Evolutionary conservation across 768 basidiomycete genomes (phyloP).

Genomic region (Leccinum uliginosum): DNA sequence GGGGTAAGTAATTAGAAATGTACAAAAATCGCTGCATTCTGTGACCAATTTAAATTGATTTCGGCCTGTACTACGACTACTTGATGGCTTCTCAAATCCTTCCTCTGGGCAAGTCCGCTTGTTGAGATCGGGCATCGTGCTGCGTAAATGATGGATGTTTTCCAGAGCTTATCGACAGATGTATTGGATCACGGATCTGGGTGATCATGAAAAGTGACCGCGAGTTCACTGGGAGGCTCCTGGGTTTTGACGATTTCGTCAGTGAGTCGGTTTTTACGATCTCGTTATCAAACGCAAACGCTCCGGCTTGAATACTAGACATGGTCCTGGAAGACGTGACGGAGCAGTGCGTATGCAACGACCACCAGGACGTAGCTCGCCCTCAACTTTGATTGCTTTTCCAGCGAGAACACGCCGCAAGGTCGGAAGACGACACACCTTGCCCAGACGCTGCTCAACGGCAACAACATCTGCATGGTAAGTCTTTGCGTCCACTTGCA

Average conservation of each 20-base stretch:
- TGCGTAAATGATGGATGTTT: not conserved
- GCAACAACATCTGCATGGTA: constrained; percentile 97
- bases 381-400: not conserved
- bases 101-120: constrained; percentile 62
- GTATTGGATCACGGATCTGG: constrained; percentile 96
- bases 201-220: constrained; percentile 98
- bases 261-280: constrained; percentile 59
- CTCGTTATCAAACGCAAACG: not conserved
- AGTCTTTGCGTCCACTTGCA: constrained; percentile 20
- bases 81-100: constrained; percentile 90
- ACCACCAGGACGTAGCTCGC: not conserved
- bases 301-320: constrained; percentile 42
- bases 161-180: constrained; percentile 91
- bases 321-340: constrained; percentile 96
- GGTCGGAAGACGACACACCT: constrained; percentile 78
- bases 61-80: constrained; percentile 3
- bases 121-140: not conserved
- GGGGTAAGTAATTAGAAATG: constrained; percentile 9
- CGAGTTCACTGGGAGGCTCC: constrained; percentile 91
- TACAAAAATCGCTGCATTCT: constrained; percentile 4
- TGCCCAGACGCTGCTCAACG: constrained; percentile 85
- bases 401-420: constrained; percentile 81
- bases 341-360: constrained; percentile 68
- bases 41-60: not conserved
- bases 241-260: constrained; percentile 99